phyloP scores from a whole-genome alignment of 2,329 filamentous ascomycete genomes.

The Trichoderma sp. region DNA sequence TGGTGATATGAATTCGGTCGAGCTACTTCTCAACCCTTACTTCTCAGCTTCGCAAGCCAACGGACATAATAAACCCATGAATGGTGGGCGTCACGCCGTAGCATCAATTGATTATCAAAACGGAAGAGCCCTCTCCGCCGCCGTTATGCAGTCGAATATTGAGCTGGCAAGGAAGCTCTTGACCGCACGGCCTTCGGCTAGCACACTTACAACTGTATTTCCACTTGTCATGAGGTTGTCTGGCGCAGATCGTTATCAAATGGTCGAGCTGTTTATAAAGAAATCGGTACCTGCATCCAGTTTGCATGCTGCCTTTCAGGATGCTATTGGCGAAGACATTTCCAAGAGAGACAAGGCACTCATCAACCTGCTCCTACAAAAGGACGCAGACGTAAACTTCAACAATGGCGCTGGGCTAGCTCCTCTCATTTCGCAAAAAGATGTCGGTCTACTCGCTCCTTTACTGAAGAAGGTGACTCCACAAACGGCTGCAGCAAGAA shows the following conservation, averaged over 20 bases:
- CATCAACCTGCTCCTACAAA: constrained; percentile 53
- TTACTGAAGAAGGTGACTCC: constrained; percentile 50
- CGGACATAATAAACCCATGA: constrained; percentile 38
- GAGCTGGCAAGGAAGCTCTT: constrained; percentile 50
- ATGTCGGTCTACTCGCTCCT: constrained; percentile 47
- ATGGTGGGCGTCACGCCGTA: constrained; percentile 43
- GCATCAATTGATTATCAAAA: constrained; percentile 56
- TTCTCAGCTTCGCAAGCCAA: constrained; percentile 33
- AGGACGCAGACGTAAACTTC: constrained; percentile 57
- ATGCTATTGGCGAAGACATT: constrained; percentile 52
- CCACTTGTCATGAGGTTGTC: constrained; percentile 48
- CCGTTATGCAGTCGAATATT: constrained; percentile 48
- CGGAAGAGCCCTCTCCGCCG: constrained; percentile 52
- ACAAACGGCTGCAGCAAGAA: constrained; percentile 48
- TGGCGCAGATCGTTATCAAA: constrained; percentile 46
- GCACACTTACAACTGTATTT: constrained; percentile 52
- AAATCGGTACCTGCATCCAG: constrained; percentile 49
- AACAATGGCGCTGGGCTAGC: constrained; percentile 52
- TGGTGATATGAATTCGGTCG: constrained; percentile 49
- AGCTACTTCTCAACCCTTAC: constrained; percentile 51
- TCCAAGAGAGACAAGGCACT: constrained; percentile 52
- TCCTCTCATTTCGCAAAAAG: constrained; percentile 50
- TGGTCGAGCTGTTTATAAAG: constrained; percentile 52
- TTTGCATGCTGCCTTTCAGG: constrained; percentile 53
- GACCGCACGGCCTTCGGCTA: constrained; percentile 46